Evolutionary conservation across 371 early-diverging fungal species (phyloP), one percentile per base, ranked within the genome.

Genomic region (Mortierella sp.): DNA sequence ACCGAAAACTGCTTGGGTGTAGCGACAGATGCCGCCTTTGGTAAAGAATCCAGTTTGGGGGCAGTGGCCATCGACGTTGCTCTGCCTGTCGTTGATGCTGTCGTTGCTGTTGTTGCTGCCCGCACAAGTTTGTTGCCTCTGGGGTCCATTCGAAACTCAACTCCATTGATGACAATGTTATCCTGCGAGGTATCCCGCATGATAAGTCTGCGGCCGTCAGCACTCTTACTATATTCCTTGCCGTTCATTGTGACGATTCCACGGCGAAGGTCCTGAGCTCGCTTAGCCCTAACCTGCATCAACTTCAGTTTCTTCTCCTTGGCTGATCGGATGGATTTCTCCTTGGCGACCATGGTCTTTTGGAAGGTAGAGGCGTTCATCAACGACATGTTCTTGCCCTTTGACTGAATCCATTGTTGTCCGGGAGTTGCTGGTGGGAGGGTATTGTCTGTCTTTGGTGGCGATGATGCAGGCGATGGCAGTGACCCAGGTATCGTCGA

Each of bases 1-100:
- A 89, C 82, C 37, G 88, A 87, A 3, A 88, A 77, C 31, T 81
- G 82, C 70, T 86, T 86, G 10, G 86, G 86, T 37, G 86, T 86
- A 21, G 78, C 61, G 82, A 8, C 82, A 43, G 31, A 53, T 50
- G 71, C 72, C 21, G 69, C 53, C 44, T 67, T 79, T 28, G 73
- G 64, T 44, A 79, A 80, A 24, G 51, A 55, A 51, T 75, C 1
- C 21, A 69, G 37, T 11, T 73, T n/a, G 67, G 83, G 74, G 44
- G 46, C 28, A 43, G 46, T 71, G 40, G 48, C 24, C 21, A 26
- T 54, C 6, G 57, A 57, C 40, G 67, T 26, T 51, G 40, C 53
- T 53, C 3, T 67, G 34, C 50, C 59, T 5, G 71, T 8, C 16
- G 57, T 43, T 40, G 43, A 40, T 40, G 43, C 4, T 40, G 43